Conservation (phyloP, 257 asterid species). For the Nicotiana noctiflora region DNA sequence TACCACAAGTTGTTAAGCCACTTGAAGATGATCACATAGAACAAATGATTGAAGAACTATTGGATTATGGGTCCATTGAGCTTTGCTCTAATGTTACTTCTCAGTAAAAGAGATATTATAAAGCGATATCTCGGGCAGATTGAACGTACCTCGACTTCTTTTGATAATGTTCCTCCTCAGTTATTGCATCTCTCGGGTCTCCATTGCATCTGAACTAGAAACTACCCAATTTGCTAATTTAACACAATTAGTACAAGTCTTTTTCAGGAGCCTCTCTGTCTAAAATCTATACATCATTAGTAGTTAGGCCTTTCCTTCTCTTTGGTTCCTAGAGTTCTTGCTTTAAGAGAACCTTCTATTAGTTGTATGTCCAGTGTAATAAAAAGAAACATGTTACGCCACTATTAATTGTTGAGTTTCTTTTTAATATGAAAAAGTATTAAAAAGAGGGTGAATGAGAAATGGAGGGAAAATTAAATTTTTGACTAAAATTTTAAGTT, state of each 20-base stretch:
- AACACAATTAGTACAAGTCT: neutral
- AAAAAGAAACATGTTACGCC: neutral
- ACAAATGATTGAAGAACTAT: slow-evolving; percentile 84
- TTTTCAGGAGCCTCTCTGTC: neutral
- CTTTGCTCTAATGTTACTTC: slow-evolving; percentile 35
- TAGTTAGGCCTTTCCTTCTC: neutral
- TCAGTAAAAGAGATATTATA: neutral
- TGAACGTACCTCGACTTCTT: neutral
- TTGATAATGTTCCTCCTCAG: neutral
- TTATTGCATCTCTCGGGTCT: neutral
- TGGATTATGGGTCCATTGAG: slow-evolving; percentile 67
- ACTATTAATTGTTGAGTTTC: neutral
- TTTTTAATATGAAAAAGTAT: no score
- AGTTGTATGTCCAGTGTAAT: neutral
- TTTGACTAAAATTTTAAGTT: no score
- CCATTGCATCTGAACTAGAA: neutral
- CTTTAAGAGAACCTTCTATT: slow-evolving; percentile 7
- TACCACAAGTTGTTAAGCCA: slow-evolving; percentile 19
- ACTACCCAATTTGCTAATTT: neutral
- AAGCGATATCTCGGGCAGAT: neutral
- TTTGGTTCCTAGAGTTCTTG: neutral
- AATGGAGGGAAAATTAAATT: no score
- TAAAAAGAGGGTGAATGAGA: no score
- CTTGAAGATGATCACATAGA: slow-evolving; percentile 76
- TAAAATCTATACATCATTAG: neutral